Evolutionary conservation across 129 eudicot genomes (phyloP), one percentile per base, ranked within the genome.

Genomic region (Sambucus nigra): DNA sequence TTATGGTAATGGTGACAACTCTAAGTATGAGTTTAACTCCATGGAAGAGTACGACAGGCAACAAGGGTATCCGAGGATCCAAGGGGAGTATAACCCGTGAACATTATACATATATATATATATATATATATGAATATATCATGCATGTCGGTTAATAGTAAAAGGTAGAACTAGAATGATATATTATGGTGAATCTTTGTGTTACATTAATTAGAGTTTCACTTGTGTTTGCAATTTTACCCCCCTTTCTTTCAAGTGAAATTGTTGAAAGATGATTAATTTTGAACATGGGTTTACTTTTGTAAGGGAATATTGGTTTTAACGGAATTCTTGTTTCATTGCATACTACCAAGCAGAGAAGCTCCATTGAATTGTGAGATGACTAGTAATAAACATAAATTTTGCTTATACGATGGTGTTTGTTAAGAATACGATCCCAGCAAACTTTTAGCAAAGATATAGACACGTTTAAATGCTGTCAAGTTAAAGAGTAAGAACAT

Each of bases 31-130:
- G 63, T 87, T 82, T 55, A 80, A 87, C 39, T 61, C 89, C 29
- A 83, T 83, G 86, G 89, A 80, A 52, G 89, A 82, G 74, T 77
- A 71, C 47, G 94, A 82, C 60, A 87, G 69, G 68, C 79, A 83
- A 38, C 55, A 75, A 19, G 89, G 78, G 19, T 79, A 76, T 46
- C 25, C 64, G 9, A 18, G 40, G 22, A 21, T 19, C 22, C 18
- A 41, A 10, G 64, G 52, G 14, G 64, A 59, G 24, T 59, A 16
- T 28, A 0, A 9, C 27, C 64, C 64, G 5, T 59, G 53, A 59
- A 40, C 1, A 56, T 20, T 14, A n/a, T n/a, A n/a, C n/a, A n/a
- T n/a, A n/a, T n/a, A n/a, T n/a, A n/a, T n/a, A n/a, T n/a, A n/a
- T n/a, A n/a, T n/a, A n/a, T n/a, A n/a, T n/a, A n/a, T n/a, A n/a